These are phyloP conservation scores for Nicotiana noctiflora DNA, from an alignment of 257 asterid species.

Conservation along the genomic window DNA sequence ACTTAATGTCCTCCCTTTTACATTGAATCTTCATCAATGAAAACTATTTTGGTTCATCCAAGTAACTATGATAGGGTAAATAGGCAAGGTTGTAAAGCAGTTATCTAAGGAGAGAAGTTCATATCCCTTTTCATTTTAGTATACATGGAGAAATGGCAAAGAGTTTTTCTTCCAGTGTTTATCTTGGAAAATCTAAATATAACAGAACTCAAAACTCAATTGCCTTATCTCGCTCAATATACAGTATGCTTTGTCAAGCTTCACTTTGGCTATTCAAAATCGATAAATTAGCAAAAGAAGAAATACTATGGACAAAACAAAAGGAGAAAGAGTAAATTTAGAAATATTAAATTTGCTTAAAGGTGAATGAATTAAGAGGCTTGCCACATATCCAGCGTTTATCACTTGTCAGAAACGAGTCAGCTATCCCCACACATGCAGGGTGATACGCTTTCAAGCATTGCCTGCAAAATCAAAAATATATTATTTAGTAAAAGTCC, in stretches of 20 bases:
- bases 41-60: background rate
- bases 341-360: background rate
- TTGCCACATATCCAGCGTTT: conserved; percentile 55
- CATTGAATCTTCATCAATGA: background rate
- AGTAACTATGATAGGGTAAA: background rate
- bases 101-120: background rate
- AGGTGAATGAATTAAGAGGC: conserved; percentile 18
- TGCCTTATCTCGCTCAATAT: background rate
- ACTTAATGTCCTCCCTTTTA: background rate
- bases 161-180: background rate
- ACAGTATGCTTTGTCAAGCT: background rate
- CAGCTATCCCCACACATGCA: conserved; percentile 45
- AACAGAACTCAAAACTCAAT: background rate
- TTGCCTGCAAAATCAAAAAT: conserved; percentile 41
- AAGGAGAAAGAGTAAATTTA: background rate
- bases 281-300: background rate
- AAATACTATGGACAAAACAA: conserved; percentile 3
- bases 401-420: conserved; percentile 34
- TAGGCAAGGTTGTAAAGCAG: background rate
- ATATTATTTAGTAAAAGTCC: background rate
- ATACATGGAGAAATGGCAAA: background rate
- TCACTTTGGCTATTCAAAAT: background rate
- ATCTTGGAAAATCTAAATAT: background rate
- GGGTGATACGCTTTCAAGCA: conserved; percentile 75
- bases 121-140: background rate